Evolutionary conservation across 805 yeast genomes (phyloP).

Genomic region (Ogataea philodendri): DNA sequence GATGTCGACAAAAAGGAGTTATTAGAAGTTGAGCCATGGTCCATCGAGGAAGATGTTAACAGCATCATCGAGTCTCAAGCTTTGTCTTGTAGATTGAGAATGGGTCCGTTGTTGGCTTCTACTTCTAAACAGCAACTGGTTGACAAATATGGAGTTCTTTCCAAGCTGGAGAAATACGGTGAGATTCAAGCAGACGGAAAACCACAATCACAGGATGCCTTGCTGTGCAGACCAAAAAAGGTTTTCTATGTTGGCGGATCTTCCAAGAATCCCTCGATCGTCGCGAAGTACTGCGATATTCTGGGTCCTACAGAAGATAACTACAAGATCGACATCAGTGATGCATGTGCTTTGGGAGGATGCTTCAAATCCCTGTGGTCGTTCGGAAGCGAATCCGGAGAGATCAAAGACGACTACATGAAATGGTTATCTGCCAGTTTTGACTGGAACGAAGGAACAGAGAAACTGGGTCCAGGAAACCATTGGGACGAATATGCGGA

Average conservation of each 20-base stretch:
- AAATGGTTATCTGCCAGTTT: slow-evolving; percentile 46
- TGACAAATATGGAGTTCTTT: slow-evolving; percentile 20
- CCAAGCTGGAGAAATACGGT: slow-evolving; percentile 37
- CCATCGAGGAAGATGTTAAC: slow-evolving; percentile 61
- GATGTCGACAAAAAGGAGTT: slow-evolving; percentile 31
- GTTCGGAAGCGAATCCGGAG: slow-evolving; percentile 33
- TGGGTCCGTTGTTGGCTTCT: slow-evolving; percentile 68
- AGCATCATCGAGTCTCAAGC: slow-evolving; percentile 88
- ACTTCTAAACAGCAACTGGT: slow-evolving; percentile 13
- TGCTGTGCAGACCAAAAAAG: slow-evolving; percentile 58
- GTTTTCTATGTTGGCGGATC: slow-evolving; percentile 89
- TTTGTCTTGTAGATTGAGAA: slow-evolving; percentile 74
- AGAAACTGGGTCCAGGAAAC: slow-evolving; percentile 38
- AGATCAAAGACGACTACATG: slow-evolving; percentile 35
- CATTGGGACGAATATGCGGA: slow-evolving; percentile 48
- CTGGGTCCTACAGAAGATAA: slow-evolving; percentile 66
- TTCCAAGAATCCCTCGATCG: slow-evolving; percentile 66
- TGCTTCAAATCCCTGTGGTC: slow-evolving; percentile 86
- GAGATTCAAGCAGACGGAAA: slow-evolving; percentile 49
- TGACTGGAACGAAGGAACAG: slow-evolving; percentile 47
- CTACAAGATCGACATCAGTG: slow-evolving; percentile 70
- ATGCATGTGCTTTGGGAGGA: slow-evolving; percentile 92
- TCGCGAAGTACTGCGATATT: slow-evolving; percentile 65
- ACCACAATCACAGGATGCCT: slow-evolving; percentile 41
- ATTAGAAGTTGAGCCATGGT: slow-evolving; percentile 39